Evolutionary conservation across 371 early-diverging fungal species (phyloP), one percentile per base, ranked within the genome.

Genomic region (Mortierella sp.): DNA sequence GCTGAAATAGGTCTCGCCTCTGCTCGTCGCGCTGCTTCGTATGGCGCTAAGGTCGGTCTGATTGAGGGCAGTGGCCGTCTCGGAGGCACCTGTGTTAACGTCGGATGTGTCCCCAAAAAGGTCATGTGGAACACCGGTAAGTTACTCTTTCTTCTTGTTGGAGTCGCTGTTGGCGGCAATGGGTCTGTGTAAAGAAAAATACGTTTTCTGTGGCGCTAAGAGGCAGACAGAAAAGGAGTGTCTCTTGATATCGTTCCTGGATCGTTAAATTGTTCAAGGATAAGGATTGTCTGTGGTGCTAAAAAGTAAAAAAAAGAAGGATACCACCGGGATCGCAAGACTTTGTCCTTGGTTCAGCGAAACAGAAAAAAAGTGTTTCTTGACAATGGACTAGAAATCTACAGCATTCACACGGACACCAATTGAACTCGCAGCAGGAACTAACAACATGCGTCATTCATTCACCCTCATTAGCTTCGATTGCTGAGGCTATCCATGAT

Each of bases 61-160:
- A 89, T 99, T 76, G 99, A 99, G 89, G 93, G 91, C 72, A 92
- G 93, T 84, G 91, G 92, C 29, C 92, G 96, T 29, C 92, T 97
- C 79, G 99, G 98, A 75, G 98, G 98, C 46, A 99, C 99, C 35
- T 99, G 98, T 80, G 99, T 98, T 79, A 98, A 98, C 80, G 97
- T 97, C 49, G 99, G 99, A 38, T 99, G 99, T 85, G 99, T 99
- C 32, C 99, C 99, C 55, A 99, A 99, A 90, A 99, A 99, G 90
- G 95, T 99, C 78, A 97, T 97, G 96, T 99, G 97, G 95, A 98
- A 97, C 89, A 93, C 97, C 60, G 94, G 95, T 91, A 90, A 77
- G 79, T 75, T 43, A 12, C 41, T 35, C 51, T n/a, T 24, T 55
- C 21, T n/a, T 24, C 8, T 24, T n/a, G 55, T n/a, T 41, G 6